Evolutionary conservation across 2,329 filamentous ascomycete genomes (phyloP).

Genomic region (Neofusicoccum umdonicola): DNA sequence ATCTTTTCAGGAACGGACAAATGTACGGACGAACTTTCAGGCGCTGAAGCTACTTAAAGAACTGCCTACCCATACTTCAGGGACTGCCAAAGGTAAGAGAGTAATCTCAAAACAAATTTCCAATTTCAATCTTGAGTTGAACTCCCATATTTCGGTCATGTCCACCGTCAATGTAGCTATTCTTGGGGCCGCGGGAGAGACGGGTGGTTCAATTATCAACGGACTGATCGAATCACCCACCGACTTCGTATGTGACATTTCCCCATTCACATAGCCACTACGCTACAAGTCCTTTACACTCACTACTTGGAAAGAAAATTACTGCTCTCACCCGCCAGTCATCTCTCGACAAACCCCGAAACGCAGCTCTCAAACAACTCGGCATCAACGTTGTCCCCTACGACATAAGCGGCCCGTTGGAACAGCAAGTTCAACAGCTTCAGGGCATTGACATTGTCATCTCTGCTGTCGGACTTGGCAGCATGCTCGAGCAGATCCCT

Average conservation of each 20-base stretch:
- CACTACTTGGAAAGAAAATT: background rate
- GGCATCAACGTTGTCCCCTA: slow-evolving; percentile 45
- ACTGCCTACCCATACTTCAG: too few relatives aligned
- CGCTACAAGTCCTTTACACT: background rate
- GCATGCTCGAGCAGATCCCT: slow-evolving; percentile 24
- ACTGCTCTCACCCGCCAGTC: background rate
- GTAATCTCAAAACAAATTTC: too few relatives aligned
- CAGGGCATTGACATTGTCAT: slow-evolving; percentile 36
- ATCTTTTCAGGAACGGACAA: too few relatives aligned
- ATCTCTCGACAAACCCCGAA: background rate
- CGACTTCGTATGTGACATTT: background rate
- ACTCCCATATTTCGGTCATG: background rate
- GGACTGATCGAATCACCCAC: slow-evolving; percentile 31
- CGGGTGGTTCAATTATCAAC: slow-evolving; percentile 40
- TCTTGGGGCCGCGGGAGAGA: slow-evolving; percentile 45
- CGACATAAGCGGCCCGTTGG: slow-evolving; percentile 44
- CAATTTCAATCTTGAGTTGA: too few relatives aligned
- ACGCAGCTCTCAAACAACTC: background rate
- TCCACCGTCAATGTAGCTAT: slow-evolving; percentile 31
- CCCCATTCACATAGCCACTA: background rate
- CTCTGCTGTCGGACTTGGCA: slow-evolving; percentile 22
- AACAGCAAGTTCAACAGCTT: slow-evolving; percentile 45
- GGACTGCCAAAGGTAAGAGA: too few relatives aligned
- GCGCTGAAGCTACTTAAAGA: too few relatives aligned
- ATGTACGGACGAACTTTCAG: too few relatives aligned